These are phyloP conservation scores for Sporisorium iseilematis-ciliati DNA, from an alignment of 1,284 basidiomycete genomes.

Conservation along the genomic window DNA sequence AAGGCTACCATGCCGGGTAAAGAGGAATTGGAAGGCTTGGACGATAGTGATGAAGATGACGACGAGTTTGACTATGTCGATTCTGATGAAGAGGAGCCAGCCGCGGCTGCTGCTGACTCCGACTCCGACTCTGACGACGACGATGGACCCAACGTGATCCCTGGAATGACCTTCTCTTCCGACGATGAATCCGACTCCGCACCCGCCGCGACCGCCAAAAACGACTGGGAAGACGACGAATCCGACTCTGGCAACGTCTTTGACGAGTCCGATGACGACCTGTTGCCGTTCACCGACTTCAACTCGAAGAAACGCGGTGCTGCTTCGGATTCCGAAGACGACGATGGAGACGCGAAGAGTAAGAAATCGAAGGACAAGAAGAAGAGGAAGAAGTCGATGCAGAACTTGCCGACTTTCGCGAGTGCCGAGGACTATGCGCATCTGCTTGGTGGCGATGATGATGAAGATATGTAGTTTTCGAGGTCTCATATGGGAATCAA, in stretches of 20 bases:
- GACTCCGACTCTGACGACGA: constrained; percentile 51
- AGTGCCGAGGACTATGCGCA: constrained; percentile 94
- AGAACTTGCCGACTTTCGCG: constrained; percentile 84
- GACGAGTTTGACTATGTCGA: constrained; percentile 54
- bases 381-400: constrained; percentile 79
- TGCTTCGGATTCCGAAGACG: constrained; percentile 21
- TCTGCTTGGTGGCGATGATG: constrained; percentile 81
- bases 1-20: constrained; percentile 71
- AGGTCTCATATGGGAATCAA: neutral
- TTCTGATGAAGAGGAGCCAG: constrained; percentile 28
- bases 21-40: constrained; percentile 74
- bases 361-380: constrained; percentile 70
- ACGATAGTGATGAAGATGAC: constrained; percentile 50
- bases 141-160: constrained; percentile 34
- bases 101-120: constrained; percentile 32
- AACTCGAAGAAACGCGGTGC: constrained; percentile 36
- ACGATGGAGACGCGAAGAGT: constrained; percentile 35
- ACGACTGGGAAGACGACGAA: constrained; percentile 45
- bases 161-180: constrained; percentile 55
- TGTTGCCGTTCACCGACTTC: constrained; percentile 63
- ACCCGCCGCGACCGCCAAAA: neutral
- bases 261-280: constrained; percentile 68
- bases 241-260: constrained; percentile 57
- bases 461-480: constrained; percentile 70
- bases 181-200: constrained; percentile 35